Base-by-base conservation (phyloP, 345 rosid genomes). In the Eutrema heterophyllum region DNA sequence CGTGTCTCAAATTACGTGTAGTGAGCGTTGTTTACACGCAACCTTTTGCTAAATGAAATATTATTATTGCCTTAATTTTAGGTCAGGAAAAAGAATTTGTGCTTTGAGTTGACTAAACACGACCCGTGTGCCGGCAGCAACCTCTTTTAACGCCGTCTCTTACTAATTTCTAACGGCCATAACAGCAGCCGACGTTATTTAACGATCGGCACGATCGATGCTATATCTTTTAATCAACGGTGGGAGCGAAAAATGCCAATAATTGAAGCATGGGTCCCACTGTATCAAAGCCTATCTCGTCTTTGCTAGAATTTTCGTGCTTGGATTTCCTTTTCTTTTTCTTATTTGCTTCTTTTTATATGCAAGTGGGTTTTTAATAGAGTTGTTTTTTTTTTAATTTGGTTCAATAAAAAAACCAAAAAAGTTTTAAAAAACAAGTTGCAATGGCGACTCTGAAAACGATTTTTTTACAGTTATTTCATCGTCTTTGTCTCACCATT, bases 81-180 rank as follows among this genome's bases (percentile, higher is more conserved):
- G 61, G 73, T 27, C 1, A 16, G 49, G 12, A 71, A 72, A 68
- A 78, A 72, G 81, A 41, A 78, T 78, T 11, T 56, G 44, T 62
- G 35, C 71, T 9, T 71, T 48, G 76, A 64, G 53, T 14, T 55
- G 69, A 72, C n/a, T 57, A 71, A 70, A 33, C 67, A 64, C 72
- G 59, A 64, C 66, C 2, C 66, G 72, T 74, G 53, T 24, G 63
- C 46, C 39, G 40, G 56, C 61, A 0, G 39, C 49, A 46, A 69
- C 59, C 4, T 24, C 4, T 54, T 56, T 53, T 38, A 46, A 70
- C 75, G 60, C 60, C 80, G 75, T 76, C 7, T 63, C 16, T 13
- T 4, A 13, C 68, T 2, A 29, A 29, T 29, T 29, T 29, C 32
- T 29, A 29, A 29, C 32, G 32, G 3, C 32, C 32, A 5, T 2